Evolutionary conservation across 768 basidiomycete genomes (phyloP), one percentile per base, ranked within the genome.

Genomic region (Rhizopogon salebrosus): DNA sequence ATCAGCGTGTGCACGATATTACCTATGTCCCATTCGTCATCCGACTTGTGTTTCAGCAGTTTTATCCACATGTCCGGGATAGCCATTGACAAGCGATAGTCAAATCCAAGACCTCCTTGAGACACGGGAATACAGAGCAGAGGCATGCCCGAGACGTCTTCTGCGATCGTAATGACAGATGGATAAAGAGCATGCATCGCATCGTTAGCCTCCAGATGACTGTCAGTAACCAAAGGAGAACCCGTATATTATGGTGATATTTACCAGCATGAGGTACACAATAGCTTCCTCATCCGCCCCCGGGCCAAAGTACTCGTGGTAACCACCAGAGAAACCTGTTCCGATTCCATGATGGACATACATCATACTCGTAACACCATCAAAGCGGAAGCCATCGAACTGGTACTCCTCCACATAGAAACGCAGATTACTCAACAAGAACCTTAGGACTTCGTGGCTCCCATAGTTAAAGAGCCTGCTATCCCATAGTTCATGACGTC

Each of bases 31-130:
- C 97, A 99, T 38, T 86, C 80, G 55, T 87, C 80, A 66, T 99
- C 97, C 3, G 70, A 57, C 64, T 82, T 83, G 72, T 99, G 97
- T 68, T 98, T 99, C 60, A 98, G 80, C 24, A 98, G 77, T 71
- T 99, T 98, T 76, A 99, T 99, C 93, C 94, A 99, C 94, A 95
- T 98, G 70, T 99, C 97, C 2, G 97, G 97, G 48, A 99, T 81
- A 20, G 97, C 97, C 97, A 98, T 99, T 26, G 93, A 92, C 41
- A 99, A 76, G 29, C 97, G 88, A 70, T 98, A 99, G 72, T 99
- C 97, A 71, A 98, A 99, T 4, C 95, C 97, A 48, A 99, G 76
- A 13, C 97, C 97, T 41, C 95, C 97, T 54, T 85, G 77, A 37
- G 73, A 62, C 35, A 88, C 85, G 2, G 93, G 84, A 10, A 82